A percentile compares a stretch with the other conserved stretches of the same genome.
Conservation (phyloP, 257 asterid genomes). For the Nicotiana knightiana region DNA sequence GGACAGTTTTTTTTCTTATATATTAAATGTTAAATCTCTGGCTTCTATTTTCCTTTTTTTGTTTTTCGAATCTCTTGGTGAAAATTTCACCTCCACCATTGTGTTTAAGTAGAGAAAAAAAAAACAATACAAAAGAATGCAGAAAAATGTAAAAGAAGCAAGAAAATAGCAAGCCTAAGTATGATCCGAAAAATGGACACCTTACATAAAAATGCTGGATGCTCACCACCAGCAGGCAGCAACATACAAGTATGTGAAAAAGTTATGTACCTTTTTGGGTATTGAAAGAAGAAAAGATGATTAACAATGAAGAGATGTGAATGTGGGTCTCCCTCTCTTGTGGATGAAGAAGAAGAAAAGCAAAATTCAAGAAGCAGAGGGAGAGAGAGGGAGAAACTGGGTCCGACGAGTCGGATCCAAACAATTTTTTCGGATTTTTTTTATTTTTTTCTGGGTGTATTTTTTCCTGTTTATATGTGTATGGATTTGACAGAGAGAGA, state of each 20-base stretch:
- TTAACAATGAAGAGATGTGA: neutral
- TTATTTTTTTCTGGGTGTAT: neutral
- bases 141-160: no score
- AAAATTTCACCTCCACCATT: no score
- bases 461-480: neutral
- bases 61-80: no score
- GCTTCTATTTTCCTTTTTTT: no score
- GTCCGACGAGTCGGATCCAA: constrained; percentile 3
- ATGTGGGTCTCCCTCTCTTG: constrained; percentile 2
- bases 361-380: neutral
- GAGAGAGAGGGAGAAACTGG: neutral
- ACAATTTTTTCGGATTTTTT: neutral
- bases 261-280: neutral
- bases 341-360: neutral
- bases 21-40: no score
- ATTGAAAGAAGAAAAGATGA: neutral
- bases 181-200: neutral
- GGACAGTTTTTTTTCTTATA: no score
- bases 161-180: neutral
- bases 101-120: no score
- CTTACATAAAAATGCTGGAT: neutral
- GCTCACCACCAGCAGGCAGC: neutral
- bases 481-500: neutral
- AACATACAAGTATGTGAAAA: neutral
- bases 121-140: no score